Conservation (phyloP, 306 rosid species). For the Neltuma alba region DNA sequence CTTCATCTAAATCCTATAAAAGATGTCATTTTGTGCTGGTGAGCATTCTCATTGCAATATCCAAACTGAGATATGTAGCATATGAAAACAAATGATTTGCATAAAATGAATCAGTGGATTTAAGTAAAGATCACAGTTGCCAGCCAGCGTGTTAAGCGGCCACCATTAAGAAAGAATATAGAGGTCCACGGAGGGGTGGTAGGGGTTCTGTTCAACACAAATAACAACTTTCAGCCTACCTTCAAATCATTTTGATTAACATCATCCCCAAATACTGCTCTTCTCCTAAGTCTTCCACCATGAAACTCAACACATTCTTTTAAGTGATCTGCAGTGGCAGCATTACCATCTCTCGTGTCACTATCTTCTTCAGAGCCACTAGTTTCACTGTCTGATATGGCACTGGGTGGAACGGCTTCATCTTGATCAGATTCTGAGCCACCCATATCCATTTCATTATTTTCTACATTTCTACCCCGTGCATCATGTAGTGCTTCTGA, state of each 20-base stretch:
- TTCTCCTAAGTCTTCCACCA: constrained; percentile 81
- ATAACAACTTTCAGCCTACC: constrained; percentile 47
- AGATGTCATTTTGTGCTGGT: constrained; percentile 28
- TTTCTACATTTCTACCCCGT: constrained; percentile 39
- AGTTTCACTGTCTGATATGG: constrained; percentile 25
- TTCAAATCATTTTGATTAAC: constrained; percentile 48
- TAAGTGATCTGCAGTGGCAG: constrained; percentile 41
- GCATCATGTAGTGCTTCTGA: constrained; percentile 44
- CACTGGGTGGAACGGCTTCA: constrained; percentile 37
- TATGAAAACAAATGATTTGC: constrained; percentile 15
- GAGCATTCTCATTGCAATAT: constrained; percentile 7
- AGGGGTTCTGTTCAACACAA: constrained; percentile 14
- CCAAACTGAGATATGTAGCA: constrained; percentile 26
- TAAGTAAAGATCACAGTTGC: neutral
- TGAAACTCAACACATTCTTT: constrained; percentile 74
- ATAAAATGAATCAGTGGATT: neutral
- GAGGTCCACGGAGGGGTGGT: neutral
- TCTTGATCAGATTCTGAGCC: constrained; percentile 56
- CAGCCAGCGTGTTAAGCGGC: constrained; percentile 4
- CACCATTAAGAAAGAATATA: neutral
- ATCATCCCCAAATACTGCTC: constrained; percentile 66
- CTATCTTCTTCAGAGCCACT: constrained; percentile 42
- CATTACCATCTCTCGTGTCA: constrained; percentile 36
- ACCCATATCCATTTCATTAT: constrained; percentile 44
- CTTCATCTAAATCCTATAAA: constrained; percentile 71